Evolutionary conservation across 1,139 yeast species (phyloP), one percentile per base, ranked within the genome.

Genomic region (Yamadazyma jaroonii): DNA sequence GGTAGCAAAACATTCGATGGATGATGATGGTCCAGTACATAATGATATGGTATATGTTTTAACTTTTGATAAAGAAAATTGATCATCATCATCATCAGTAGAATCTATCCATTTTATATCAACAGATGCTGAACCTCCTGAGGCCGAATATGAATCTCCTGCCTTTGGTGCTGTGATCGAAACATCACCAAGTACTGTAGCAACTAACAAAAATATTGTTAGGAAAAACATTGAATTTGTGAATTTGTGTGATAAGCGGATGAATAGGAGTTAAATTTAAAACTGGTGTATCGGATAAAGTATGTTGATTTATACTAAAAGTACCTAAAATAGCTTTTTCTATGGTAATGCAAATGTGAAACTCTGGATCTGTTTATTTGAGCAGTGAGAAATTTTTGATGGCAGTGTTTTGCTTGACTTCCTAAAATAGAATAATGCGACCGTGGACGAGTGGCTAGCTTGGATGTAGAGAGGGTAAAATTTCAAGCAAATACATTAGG

Each of bases 1-100:
- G 0, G 67, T 52, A 3, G 47, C 44, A 31, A 78, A 62, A 47
- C 79, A 65, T 34, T 69, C 55, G 43, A 82, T 72, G 6, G 64
- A 54, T 14, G 54, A 27, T 52, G 79, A 75, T 15, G 81, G 61
- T 14, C 96, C 96, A 2, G 88, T 76, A 61, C 94, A 82, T 39
- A 90, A 64, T 23, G 66, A 60, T 41, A 90, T 66, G 1, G 81
- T 67, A 45, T 75, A 79, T 0, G 62, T 44, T 4, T 60, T 46
- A 24, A 78, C 72, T 9, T 74, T 67, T 1, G 52, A 37, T 34
- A 84, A 54, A 1, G 68, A 46, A 29, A 50, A 48, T 21, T 52
- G 54, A 2, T 85, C 87, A 4, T 51, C 49, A 11, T 64, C 57
- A 21, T 68, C 74, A 36, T 68, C 67, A 12, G 61, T 59, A 40